Evolutionary conservation across 441 rosid genomes (phyloP), one percentile per base, ranked within the genome.

Genomic region (Erysimum cheiri): DNA sequence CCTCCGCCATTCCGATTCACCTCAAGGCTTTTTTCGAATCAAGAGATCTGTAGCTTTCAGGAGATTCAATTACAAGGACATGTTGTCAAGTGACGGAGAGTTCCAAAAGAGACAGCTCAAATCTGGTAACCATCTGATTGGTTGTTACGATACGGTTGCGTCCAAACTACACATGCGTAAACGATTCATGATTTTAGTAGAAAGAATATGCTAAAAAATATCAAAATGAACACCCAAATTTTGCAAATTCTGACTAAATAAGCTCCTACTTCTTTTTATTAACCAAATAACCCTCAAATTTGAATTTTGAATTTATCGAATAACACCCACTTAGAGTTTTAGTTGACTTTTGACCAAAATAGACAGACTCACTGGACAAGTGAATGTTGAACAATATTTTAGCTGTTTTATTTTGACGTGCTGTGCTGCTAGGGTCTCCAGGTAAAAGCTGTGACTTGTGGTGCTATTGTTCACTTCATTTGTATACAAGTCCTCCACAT

Each of bases 1-100:
- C 73, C 59, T 76, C 79, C 79, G 77, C 83, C 86, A 81, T 79
- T 50, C 4, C 6, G 22, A 28, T 22, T 22, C 32, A 14, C 19
- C 52, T 36, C 32, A 52, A 55, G 58, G 24, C 24, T 60, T 47
- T 49, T 43, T 15, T 69, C 11, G 47, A 46, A 40, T 49, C 53
- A 31, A 40, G 53, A 60, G 73, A 59, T 59, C 40, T 24, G 9
- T 26, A 37, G 28, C 47, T 64, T 36, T 15, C 37, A 1, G 58
- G 35, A 69, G 40, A 47, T 69, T 37, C 40, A 50, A 29, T 19
- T 43, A 44, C 10, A 41, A 7, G 2, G 26, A 56, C 49, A 59
- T 70, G 15, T 6, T 4, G 6, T 31, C 33, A 40, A 56, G 53
- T 26, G 69, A 61, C 69, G 69, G 75, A 53, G 75, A 61, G 40